A percentile compares a stretch with the other conserved stretches of the same genome.
These are phyloP conservation scores for Panicum hallii DNA, from an alignment of 202 grass and related monocot species.

Conservation along the genomic window DNA sequence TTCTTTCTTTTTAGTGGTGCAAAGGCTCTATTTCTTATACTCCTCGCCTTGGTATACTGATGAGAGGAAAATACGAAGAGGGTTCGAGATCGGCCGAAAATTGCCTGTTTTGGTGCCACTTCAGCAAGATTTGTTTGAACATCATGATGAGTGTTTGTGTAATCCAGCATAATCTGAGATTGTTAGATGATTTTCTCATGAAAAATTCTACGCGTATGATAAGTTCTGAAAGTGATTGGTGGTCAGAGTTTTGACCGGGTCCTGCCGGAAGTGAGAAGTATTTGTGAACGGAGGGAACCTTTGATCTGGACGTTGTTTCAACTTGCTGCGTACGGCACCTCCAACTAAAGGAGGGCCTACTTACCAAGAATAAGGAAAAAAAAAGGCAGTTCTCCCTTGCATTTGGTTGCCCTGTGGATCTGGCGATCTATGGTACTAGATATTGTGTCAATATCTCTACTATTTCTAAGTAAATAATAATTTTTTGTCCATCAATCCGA, in stretches of 20 bases:
- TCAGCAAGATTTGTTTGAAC: background rate
- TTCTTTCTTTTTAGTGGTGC: background rate
- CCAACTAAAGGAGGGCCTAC: no score
- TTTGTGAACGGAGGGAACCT: background rate
- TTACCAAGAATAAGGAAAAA: no score
- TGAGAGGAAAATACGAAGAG: no score
- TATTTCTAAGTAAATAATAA: no score
- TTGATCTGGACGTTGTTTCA: background rate
- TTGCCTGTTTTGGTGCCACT: no score
- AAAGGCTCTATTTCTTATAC: background rate
- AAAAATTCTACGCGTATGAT: background rate
- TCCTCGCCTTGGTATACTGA: background rate
- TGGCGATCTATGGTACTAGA: no score
- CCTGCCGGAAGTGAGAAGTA: background rate
- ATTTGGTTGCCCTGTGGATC: no score
- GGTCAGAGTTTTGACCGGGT: background rate
- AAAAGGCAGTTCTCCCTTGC: no score
- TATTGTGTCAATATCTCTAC: no score
- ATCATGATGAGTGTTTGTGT: background rate
- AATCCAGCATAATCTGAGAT: background rate
- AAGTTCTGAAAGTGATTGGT: background rate
- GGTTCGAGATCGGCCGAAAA: background rate
- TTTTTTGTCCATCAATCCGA: no score
- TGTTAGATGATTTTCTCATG: background rate
- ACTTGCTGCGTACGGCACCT: background rate